These are phyloP conservation scores for Piromyces finnis DNA, from an alignment of 192 early-diverging fungal species.

Conservation along the genomic window DNA sequence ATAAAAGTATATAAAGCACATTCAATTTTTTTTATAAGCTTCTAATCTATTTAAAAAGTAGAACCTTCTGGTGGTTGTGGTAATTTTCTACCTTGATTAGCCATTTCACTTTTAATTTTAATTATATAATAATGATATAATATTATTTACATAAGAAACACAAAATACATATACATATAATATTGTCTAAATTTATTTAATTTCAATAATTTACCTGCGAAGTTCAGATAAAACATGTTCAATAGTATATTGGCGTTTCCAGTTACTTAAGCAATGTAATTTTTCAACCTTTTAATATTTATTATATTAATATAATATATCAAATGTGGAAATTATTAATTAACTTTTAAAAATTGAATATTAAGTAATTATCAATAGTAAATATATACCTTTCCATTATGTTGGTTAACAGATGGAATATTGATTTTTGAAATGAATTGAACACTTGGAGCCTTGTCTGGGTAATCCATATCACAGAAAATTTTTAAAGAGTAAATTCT, in stretches of 20 bases:
- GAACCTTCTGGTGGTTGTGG: constrained; percentile 75
- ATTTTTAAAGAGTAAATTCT: constrained; percentile 81
- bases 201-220: constrained; percentile 31
- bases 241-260: constrained; percentile 62
- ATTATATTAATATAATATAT: no score
- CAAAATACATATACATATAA: no score
- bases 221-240: constrained; percentile 69
- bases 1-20: no score
- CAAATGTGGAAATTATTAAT: no score
- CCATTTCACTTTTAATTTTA: constrained; percentile 56
- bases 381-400: no score
- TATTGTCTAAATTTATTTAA: no score
- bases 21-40: no score
- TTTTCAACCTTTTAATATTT: constrained; percentile 58
- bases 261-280: constrained; percentile 58
- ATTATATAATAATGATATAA: no score
- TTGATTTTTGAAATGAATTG: constrained; percentile 70
- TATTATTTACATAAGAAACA: no score
- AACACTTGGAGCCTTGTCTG: constrained; percentile 58
- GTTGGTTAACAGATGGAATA: constrained; percentile 57
- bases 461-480: constrained; percentile 70
- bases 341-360: no score
- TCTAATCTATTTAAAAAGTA: constrained; percentile 14
- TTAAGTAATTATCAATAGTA: no score
- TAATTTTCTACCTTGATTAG: constrained; percentile 58